Percentiles rank a stretch among this genome's conserved stretches.
Conservation (phyloP, 2,329 filamentous ascomycete species). For the Thielaviopsis musarum region DNA sequence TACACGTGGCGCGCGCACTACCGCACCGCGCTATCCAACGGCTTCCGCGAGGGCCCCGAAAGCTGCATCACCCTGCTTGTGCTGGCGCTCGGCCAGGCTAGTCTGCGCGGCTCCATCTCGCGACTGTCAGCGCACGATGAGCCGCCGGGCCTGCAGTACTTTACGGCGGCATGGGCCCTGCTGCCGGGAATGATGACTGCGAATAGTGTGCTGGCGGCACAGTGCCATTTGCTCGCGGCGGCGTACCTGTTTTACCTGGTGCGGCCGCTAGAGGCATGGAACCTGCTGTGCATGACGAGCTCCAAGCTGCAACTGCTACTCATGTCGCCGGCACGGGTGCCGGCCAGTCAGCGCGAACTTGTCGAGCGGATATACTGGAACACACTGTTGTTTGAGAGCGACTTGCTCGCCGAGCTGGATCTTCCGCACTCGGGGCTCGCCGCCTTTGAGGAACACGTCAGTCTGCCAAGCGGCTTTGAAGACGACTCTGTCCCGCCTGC, state of each 20-base stretch:
- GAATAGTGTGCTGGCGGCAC: constrained; percentile 60
- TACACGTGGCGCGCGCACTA: constrained; percentile 67
- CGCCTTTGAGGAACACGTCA: constrained; percentile 65
- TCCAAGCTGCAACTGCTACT: constrained; percentile 67
- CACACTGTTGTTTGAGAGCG: constrained; percentile 61
- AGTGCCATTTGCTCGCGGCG: constrained; percentile 65
- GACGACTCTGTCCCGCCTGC: constrained; percentile 30
- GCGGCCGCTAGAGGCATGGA: constrained; percentile 71
- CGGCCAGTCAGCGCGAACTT: constrained; percentile 52
- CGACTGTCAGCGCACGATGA: constrained; percentile 51
- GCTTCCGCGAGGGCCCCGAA: constrained; percentile 62
- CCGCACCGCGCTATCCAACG: constrained; percentile 54
- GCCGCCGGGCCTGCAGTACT: constrained; percentile 61
- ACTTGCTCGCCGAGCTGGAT: constrained; percentile 63
- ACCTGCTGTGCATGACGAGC: constrained; percentile 58
- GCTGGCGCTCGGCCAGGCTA: constrained; percentile 60
- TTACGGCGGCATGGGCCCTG: constrained; percentile 63
- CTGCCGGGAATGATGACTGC: constrained; percentile 64
- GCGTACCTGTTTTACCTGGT: constrained; percentile 75
- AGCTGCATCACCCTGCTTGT: constrained; percentile 71
- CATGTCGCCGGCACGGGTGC: constrained; percentile 55
- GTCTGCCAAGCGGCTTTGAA: constrained; percentile 62
- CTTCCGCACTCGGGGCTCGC: constrained; percentile 71
- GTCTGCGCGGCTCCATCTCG: constrained; percentile 59
- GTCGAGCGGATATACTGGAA: constrained; percentile 76